These are phyloP conservation scores for Salvia sclarea DNA, from an alignment of 305 asterid genomes.

Conservation along the genomic window DNA sequence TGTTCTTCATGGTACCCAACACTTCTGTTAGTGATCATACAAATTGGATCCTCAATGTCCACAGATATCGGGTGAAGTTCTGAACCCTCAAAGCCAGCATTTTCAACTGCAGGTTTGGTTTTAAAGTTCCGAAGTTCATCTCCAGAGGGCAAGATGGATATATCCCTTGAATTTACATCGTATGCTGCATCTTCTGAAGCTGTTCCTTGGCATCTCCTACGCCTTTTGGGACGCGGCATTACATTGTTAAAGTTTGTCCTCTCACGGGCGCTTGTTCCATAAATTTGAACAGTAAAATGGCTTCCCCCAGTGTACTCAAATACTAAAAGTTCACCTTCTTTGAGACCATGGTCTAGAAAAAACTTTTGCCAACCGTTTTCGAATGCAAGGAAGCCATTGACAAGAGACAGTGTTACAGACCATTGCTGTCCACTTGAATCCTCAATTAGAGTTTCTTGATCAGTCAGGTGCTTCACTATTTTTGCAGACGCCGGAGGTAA, in stretches of 20 bases:
- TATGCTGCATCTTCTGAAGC: conserved; percentile 12
- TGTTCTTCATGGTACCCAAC: conserved; percentile 14
- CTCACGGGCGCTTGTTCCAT: conserved; percentile 32
- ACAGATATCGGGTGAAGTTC: neutral
- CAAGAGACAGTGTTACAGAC: conserved; percentile 31
- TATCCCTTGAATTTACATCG: conserved; percentile 10
- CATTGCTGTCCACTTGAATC: conserved; percentile 37
- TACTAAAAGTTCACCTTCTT: conserved; percentile 29
- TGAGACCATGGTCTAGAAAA: conserved; percentile 32
- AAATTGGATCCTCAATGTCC: conserved; percentile 28
- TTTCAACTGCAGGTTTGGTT: neutral
- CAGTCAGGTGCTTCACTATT: conserved; percentile 25
- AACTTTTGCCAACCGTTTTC: conserved; percentile 44
- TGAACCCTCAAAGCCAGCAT: conserved; percentile 16
- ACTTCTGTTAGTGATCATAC: conserved; percentile 24
- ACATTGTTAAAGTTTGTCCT: conserved; percentile 14
- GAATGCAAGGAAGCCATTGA: conserved; percentile 35
- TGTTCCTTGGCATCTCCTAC: neutral
- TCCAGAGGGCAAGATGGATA: conserved; percentile 14
- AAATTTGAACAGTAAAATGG: conserved; percentile 41
- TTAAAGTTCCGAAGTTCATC: conserved; percentile 1
- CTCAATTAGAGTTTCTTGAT: conserved; percentile 34
- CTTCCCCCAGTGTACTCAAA: conserved; percentile 30
- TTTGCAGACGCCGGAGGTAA: conserved; percentile 43
- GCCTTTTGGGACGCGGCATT: conserved; percentile 21